Evolutionary conservation across 306 rosid genomes (phyloP).

Genomic region (Begonia fuchsioides): DNA sequence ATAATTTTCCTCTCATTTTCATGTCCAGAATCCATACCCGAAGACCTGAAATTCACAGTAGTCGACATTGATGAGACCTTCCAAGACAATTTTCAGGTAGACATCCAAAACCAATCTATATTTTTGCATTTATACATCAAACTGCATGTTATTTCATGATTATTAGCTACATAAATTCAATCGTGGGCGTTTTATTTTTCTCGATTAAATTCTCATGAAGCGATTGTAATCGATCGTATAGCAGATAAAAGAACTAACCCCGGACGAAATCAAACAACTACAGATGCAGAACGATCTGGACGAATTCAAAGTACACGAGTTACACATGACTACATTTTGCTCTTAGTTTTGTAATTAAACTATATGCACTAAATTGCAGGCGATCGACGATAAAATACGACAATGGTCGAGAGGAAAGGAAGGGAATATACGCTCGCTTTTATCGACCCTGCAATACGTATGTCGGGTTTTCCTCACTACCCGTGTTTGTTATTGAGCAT

Average conservation of each 20-base stretch:
- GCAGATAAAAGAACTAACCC: conserved; percentile 50
- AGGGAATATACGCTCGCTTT: conserved; percentile 82
- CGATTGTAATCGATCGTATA: conserved; percentile 11
- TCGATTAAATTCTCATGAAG: conserved; percentile 2
- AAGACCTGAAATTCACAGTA: conserved; percentile 16
- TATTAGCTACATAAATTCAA: neutral
- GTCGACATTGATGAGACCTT: conserved; percentile 38
- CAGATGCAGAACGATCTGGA: conserved; percentile 15
- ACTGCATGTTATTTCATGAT: no score
- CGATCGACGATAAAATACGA: conserved; percentile 52
- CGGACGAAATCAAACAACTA: conserved; percentile 31
- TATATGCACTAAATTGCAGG: conserved; percentile 23
- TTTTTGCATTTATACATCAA: neutral
- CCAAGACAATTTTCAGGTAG: conserved; percentile 48
- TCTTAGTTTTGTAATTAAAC: no score
- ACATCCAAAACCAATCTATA: neutral
- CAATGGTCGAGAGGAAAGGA: conserved; percentile 87
- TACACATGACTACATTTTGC: neutral
- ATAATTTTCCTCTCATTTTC: neutral
- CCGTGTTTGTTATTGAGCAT: neutral
- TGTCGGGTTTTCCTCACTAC: conserved; percentile 10
- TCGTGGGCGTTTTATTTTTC: neutral
- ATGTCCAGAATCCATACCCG: conserved; percentile 30
- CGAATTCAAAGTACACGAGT: conserved; percentile 45
- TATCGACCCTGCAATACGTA: conserved; percentile 80